Evolutionary conservation across 2,329 filamentous ascomycete species (phyloP).

Genomic region (Cryphonectria parasitica): DNA sequence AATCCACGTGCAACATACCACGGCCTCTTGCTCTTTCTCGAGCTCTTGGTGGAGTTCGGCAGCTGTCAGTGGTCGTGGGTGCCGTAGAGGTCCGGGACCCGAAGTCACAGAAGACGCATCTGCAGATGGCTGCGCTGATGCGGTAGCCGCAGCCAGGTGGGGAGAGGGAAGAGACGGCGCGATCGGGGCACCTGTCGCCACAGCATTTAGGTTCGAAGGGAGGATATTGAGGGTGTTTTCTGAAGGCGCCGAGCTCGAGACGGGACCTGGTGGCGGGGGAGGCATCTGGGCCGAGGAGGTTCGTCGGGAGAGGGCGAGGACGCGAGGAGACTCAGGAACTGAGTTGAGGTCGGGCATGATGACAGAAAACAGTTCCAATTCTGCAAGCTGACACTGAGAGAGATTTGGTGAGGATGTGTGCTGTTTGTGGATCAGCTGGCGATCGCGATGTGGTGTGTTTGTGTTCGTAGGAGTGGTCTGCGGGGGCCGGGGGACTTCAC

Average conservation of each 20-base stretch:
- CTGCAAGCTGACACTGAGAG: background rate
- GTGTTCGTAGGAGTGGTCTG: constrained; percentile 5
- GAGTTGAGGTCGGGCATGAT: constrained; percentile 61
- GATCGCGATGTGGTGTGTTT: constrained; percentile 8
- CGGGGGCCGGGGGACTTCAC: background rate
- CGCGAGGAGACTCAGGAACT: constrained; percentile 54
- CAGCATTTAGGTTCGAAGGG: constrained; percentile 57
- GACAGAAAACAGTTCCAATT: background rate
- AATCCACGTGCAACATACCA: constrained; percentile 59
- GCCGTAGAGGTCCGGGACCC: constrained; percentile 76
- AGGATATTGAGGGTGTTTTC: constrained; percentile 58
- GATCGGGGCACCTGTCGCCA: constrained; percentile 46
- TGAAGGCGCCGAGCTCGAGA: constrained; percentile 34
- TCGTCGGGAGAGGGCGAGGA: constrained; percentile 48
- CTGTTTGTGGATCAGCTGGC: background rate
- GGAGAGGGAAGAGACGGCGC: constrained; percentile 40
- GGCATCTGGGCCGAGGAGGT: constrained; percentile 50
- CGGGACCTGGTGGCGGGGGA: constrained; percentile 43
- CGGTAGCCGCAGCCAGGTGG: constrained; percentile 37
- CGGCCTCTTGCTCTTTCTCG: constrained; percentile 93
- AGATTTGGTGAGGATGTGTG: constrained; percentile 18
- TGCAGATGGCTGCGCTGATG: constrained; percentile 36
- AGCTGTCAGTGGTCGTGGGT: constrained; percentile 84
- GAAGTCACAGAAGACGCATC: constrained; percentile 51
- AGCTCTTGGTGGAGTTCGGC: constrained; percentile 87